Conservation (phyloP, 2,329 filamentous ascomycete genomes). For the Cryphonectria naterciae region DNA sequence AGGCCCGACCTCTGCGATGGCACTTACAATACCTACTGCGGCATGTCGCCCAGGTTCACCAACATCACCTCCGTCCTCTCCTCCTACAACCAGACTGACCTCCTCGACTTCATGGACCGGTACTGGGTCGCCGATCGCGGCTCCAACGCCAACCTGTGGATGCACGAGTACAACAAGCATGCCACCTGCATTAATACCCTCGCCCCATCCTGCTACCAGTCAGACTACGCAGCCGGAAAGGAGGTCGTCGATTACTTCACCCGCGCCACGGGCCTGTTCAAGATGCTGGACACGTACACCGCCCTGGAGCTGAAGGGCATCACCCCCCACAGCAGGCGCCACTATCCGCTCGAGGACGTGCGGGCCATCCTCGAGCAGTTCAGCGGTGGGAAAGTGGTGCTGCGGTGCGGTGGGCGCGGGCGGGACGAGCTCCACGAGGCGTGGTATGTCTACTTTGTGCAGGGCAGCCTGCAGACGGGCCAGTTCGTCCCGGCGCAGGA, state of each 20-base stretch:
- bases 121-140: constrained; percentile 49
- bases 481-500: constrained; percentile 50
- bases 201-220: constrained; percentile 62
- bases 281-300: constrained; percentile 47
- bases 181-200: constrained; percentile 75
- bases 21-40: constrained; percentile 48
- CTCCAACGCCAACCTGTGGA: constrained; percentile 59
- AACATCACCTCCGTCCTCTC: constrained; percentile 48
- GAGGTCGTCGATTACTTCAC: constrained; percentile 52
- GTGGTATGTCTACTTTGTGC: constrained; percentile 59
- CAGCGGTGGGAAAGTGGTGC: constrained; percentile 50
- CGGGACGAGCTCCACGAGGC: constrained; percentile 51
- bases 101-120: constrained; percentile 46
- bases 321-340: constrained; percentile 38
- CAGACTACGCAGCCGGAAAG: constrained; percentile 39
- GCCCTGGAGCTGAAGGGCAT: constrained; percentile 45
- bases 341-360: constrained; percentile 51
- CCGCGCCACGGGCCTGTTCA: constrained; percentile 47
- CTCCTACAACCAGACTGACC: constrained; percentile 44
- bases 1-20: constrained; percentile 52
- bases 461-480: constrained; percentile 55
- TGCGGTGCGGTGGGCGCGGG: constrained; percentile 46
- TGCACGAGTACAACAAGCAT: constrained; percentile 74
- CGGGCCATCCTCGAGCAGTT: constrained; percentile 46
- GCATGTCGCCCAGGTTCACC: constrained; percentile 46